phyloP scores from a whole-genome alignment of 371 early-diverging fungal species.

The Mortierella sp. region DNA sequence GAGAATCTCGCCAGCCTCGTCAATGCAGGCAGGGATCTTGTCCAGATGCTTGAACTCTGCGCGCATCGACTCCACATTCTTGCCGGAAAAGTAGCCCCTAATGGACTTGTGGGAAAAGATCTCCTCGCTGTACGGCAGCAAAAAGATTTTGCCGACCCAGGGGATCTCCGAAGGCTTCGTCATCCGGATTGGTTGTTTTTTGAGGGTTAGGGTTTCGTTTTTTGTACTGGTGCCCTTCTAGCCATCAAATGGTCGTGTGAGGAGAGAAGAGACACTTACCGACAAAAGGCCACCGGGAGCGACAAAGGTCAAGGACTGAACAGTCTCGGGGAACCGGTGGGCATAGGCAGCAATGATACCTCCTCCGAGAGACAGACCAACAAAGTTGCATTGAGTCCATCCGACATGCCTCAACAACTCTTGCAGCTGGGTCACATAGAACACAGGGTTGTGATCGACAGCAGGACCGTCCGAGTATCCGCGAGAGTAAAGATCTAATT shows the following conservation, averaged over 20 bases:
- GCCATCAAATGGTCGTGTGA: background rate
- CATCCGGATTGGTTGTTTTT: background rate
- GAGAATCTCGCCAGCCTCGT: constrained; percentile 40
- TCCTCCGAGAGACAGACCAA: constrained; percentile 52
- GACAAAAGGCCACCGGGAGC: constrained; percentile 45
- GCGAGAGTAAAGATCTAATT: constrained; percentile 50
- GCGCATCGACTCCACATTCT: constrained; percentile 51
- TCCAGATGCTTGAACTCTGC: constrained; percentile 38
- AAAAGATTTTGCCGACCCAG: constrained; percentile 45
- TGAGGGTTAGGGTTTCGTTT: background rate
- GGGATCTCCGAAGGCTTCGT: constrained; percentile 46
- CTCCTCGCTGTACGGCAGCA: constrained; percentile 43
- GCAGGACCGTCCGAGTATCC: constrained; percentile 50
- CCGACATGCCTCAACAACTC: constrained; percentile 38
- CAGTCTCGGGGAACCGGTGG: constrained; percentile 37
- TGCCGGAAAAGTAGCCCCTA: constrained; percentile 38
- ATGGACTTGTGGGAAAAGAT: constrained; percentile 40
- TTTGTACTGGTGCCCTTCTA: background rate
- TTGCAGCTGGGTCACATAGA: constrained; percentile 45
- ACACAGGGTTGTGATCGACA: constrained; percentile 39
- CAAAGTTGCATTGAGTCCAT: constrained; percentile 51
- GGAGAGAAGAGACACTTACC: constrained; percentile 18
- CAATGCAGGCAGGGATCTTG: constrained; percentile 18
- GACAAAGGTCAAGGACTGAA: constrained; percentile 43
- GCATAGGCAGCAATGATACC: constrained; percentile 42